Base-by-base conservation (phyloP, 2,329 filamentous ascomycete species). In the Talaromyces funiculosus region DNA sequence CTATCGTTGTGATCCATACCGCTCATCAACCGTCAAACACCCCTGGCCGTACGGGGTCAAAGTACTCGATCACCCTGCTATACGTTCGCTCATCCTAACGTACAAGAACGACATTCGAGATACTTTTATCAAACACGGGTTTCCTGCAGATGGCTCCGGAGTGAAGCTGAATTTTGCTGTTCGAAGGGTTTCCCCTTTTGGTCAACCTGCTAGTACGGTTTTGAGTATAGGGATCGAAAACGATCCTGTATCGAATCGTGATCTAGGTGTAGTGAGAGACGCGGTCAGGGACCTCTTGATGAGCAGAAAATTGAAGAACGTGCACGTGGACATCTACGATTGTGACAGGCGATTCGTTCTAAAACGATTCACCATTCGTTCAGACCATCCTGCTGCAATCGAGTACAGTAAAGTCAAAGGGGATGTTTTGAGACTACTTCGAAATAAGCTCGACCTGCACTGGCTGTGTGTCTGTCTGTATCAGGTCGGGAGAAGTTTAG, bases 321-420 rank as follows among this genome's bases (percentile, higher is more conserved):
- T 51, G 47, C 47, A 51, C n/a, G 47, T 51, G n/a, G 47, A 51
- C 45, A 51, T 51, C n/a, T 51, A 31, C n/a, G 26, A 51, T 12
- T 33, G 29, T 18, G 47, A 51, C 29, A 51, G 47, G 10, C 47
- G 47, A 35, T 51, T 51, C 29, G 6, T 33, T 10, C 47, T 29
- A 3, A 20, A 7, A 14, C 20, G 18, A 20, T 33, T 35, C 4
- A 1, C 1, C 16, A 51, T 51, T 4, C n/a, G n/a, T 35, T 10
- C 29, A 33, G n/a, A 51, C 5, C 29, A 51, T 14, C 47, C 47
- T 2, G 18, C 47, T 35, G 8, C 9, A 14, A 14, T 35, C 10
- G 10, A 35, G 10, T 51, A 51, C 29, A 22, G 10, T 2, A 14
- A 33, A 18, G n/a, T 22, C 10, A 20, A 51, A 35, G 26, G 10